Evolutionary conservation across 441 rosid species (phyloP).

Genomic region (Pelargonium myrrhifolium): DNA sequence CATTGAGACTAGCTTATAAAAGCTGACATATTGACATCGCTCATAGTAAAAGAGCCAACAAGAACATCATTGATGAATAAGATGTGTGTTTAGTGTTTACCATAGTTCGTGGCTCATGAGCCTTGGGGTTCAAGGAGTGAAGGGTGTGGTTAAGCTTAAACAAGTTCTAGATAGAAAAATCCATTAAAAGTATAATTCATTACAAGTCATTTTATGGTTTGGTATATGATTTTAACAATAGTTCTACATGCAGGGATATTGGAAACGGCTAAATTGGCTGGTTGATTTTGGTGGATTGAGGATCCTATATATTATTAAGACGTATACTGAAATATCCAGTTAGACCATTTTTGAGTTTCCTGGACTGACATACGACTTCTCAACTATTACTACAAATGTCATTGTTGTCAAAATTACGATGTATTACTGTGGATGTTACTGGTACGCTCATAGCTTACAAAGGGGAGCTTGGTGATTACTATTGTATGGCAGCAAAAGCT

Average conservation of each 20-base stretch:
- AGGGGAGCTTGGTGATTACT: conserved; percentile 98
- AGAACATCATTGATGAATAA: too few species aligned
- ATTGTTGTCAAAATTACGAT: conserved; percentile 56
- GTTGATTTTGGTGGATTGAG: conserved; percentile 1
- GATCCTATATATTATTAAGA: conserved; percentile 4
- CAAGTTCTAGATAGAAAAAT: too few species aligned
- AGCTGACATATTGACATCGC: too few species aligned
- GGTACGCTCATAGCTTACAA: conserved; percentile 94
- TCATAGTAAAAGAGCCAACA: too few species aligned
- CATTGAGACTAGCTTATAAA: not conserved
- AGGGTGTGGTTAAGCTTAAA: too few species aligned
- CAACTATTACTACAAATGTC: conserved; percentile 50
- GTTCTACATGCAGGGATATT: not conserved
- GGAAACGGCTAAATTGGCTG: conserved; percentile 13
- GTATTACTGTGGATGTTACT: conserved; percentile 90
- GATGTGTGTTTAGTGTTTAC: too few species aligned
- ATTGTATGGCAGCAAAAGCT: conserved; percentile 96
- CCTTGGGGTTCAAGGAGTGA: too few species aligned
- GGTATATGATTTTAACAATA: not conserved
- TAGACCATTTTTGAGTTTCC: not conserved
- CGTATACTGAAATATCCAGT: conserved; percentile 2
- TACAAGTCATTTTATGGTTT: too few species aligned
- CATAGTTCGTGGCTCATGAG: too few species aligned
- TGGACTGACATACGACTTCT: too few species aligned
- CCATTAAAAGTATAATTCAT: too few species aligned